Conservation (phyloP, 1,284 basidiomycete species). For the Fomitopsis schrenkii region DNA sequence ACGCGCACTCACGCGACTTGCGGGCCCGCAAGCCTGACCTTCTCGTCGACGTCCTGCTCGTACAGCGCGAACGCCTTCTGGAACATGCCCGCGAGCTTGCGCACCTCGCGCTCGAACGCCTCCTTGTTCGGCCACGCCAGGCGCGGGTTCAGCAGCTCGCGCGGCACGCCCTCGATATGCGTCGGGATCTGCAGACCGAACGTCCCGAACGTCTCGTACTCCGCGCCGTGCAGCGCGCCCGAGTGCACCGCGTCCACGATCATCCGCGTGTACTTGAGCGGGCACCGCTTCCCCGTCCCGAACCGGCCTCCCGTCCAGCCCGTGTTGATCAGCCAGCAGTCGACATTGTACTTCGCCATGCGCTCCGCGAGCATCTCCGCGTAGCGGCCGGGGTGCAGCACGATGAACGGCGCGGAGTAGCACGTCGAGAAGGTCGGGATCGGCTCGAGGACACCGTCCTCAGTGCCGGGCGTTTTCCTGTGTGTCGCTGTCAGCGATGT, state of each 20-base stretch:
- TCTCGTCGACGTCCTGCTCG: constrained; percentile 76
- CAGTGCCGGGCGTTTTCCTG: constrained; percentile 93
- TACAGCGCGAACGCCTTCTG: constrained; percentile 88
- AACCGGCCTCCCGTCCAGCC: constrained; percentile 98
- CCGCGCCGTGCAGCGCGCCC: constrained; percentile 83
- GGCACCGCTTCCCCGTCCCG: constrained; percentile 88
- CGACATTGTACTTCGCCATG: constrained; percentile 88
- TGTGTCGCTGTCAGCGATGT: constrained; percentile 3
- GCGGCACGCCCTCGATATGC: constrained; percentile 76
- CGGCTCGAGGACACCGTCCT: constrained; percentile 97
- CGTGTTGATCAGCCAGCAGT: constrained; percentile 99
- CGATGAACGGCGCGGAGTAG: constrained; percentile 98
- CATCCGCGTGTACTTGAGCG: constrained; percentile 91
- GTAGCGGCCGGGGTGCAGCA: constrained; percentile 93
- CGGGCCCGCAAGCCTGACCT: constrained; percentile 80
- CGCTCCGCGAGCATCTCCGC: constrained; percentile 96
- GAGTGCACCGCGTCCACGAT: constrained; percentile 98
- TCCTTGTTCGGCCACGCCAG: constrained; percentile 85
- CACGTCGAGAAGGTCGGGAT: constrained; percentile 99
- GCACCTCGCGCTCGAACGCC: constrained; percentile 81
- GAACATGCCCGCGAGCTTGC: constrained; percentile 91
- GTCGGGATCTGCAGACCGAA: constrained; percentile 86
- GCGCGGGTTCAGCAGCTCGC: constrained; percentile 83
- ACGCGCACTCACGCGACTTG: constrained; percentile 14
- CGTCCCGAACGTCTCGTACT: constrained; percentile 81